A percentile compares a stretch with the other conserved stretches of the same genome.
These are phyloP conservation scores for Candida xyloterini DNA, from an alignment of 805 yeast genomes.

Conservation along the genomic window DNA sequence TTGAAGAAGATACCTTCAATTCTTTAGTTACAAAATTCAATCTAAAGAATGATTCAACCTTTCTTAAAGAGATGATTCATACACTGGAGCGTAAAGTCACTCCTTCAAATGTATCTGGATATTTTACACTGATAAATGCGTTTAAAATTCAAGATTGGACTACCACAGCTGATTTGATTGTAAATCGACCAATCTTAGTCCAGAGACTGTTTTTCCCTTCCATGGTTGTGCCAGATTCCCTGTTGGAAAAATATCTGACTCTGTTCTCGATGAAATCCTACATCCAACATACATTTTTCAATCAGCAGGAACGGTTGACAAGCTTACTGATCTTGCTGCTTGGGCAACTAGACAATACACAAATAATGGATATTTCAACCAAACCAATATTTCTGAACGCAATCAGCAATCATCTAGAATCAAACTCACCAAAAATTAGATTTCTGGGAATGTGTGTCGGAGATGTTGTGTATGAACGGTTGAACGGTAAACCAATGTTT, in stretches of 20 bases:
- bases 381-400: conserved; percentile 43
- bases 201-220: not conserved
- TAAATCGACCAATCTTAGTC: not conserved
- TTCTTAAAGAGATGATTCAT: conserved; percentile 6
- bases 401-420: conserved; percentile 53
- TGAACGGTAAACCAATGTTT: conserved; percentile 33
- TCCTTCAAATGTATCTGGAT: conserved; percentile 2
- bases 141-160: conserved; percentile 12
- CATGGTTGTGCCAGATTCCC: not conserved
- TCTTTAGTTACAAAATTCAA: conserved; percentile 3
- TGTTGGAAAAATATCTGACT: conserved; percentile 5
- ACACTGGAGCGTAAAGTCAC: conserved; percentile 2
- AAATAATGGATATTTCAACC: conserved; percentile 33
- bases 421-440: conserved; percentile 44
- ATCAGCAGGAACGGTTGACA: conserved; percentile 47
- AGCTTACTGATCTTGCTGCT: conserved; percentile 42
- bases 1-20: conserved; percentile 3
- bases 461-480: conserved; percentile 40
- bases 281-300: conserved; percentile 34
- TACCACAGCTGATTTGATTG: not conserved
- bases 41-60: conserved; percentile 2
- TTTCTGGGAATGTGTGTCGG: conserved; percentile 57
- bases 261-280: conserved; percentile 26
- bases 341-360: conserved; percentile 20
- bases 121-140: conserved; percentile 2